Base-by-base conservation (phyloP, 2,329 filamentous ascomycete genomes). In the Cadophora luteo-olivacea region DNA sequence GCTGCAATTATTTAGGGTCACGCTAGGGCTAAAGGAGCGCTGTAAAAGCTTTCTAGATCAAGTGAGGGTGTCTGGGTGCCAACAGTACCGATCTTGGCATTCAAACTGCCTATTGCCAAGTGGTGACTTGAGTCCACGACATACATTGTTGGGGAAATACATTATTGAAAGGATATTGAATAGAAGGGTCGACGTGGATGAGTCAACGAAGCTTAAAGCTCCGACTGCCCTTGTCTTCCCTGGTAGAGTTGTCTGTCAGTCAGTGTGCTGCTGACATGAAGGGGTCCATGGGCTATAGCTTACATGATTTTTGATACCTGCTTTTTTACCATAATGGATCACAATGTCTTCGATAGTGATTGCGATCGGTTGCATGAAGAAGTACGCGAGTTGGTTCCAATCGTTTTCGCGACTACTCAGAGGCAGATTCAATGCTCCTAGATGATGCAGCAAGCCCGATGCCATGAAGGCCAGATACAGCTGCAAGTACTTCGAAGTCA, bases 331-430 rank as follows among this genome's bases (percentile, higher is more conserved):
- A 5, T 67, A 24, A 25, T 67, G 61, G 14, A 69, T 62, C 7
- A 64, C 55, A 16, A 69, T 63, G 41, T 72, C 68, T 52, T 72
- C 70, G 14, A 70, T 1, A 2, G 51, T 68, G 24, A 70, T 69
- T 22, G 67, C 67, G 12, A 66, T 24, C 24, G 69, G 63, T 22
- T 69, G 70, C 14, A 67, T 32, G 51, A 70, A 36, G 51, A 70
- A 72, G 25, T 45, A 70, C 16, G 45, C 38, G 2, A 58, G 4
- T 32, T 68, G 58, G 6, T 55, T 41, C 55, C 51, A 33, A 49
- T 68, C 65, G n/a, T 66, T 65, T 14, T 49, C 14, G 7, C 7
- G 22, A 22, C 22, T 57, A 33, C 66, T 70, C 8, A 32, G 24
- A 19, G 66, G 22, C 3, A 68, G 1, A 49, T 71, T 71, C 52